Evolutionary conservation across 768 basidiomycete species (phyloP), one percentile per base, ranked within the genome.

Genomic region (Podaxis mareebaensis): DNA sequence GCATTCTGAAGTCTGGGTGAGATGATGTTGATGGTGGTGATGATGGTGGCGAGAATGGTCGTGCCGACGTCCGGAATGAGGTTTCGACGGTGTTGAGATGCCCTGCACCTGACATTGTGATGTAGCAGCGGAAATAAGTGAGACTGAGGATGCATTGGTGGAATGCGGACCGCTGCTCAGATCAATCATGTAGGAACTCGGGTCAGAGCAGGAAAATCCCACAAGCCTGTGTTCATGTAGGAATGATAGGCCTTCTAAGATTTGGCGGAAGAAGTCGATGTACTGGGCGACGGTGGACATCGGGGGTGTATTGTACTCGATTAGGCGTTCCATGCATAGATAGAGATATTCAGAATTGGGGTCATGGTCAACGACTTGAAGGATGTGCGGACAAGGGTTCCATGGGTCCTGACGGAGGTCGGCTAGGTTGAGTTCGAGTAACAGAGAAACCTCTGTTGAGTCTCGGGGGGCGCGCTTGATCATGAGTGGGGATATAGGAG

Each of bases 321-420:
- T 74, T 28, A 84, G 77, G 20, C 77, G 76, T 60, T 81, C 79
- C 68, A 84, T 71, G 67, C 79, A 81, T 5, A 84, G 67, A 55
- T 78, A 81, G 3, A 78, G 74, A 26, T 72, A 67, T 13, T 77
- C 75, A 12, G 61, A 57, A 8, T 48, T 30, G 10, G 61, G 55
- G n/a, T 71, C 78, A 30, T 79, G 76, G 62, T 82, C 77, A 0
- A 83, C 77, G 1, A 77, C 77, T 61, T 76, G 73, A 13, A 82
- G 68, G 8, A 85, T 72, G 49, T 80, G 81, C 3, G 83, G 84
- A 8, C 77, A 72, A 4, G 83, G 78, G 65, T 85, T 85, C 84
- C 84, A 85, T 0, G 84, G 83, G 67, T 85, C 84, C 52, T 72
- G 67, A 12, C 84, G 79, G 5, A 74, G 68, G 42, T 80, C 78